A percentile compares a stretch with the other conserved stretches of the same genome.
phyloP scores from a whole-genome alignment of 2,329 filamentous ascomycete species.

The Didymellaceae sp. region DNA sequence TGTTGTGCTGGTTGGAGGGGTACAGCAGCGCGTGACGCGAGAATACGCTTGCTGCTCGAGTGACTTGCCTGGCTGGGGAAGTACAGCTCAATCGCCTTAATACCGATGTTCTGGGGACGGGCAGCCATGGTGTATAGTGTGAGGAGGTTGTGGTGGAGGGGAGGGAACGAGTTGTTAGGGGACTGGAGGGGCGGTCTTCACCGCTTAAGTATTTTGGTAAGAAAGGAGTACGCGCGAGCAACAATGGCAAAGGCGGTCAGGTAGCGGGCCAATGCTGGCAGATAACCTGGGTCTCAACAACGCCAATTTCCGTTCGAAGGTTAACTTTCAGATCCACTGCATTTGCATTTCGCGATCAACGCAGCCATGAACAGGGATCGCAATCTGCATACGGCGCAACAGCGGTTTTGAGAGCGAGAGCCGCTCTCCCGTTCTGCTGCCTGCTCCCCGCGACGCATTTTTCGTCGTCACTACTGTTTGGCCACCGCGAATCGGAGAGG shows the following conservation, averaged over 20 bases:
- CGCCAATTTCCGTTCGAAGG: slow-evolving; percentile 27
- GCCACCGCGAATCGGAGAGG: slow-evolving; percentile 24
- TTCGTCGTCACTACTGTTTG: slow-evolving; percentile 2
- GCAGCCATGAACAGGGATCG: slow-evolving; percentile 1
- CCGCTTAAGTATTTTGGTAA: slow-evolving; percentile 42
- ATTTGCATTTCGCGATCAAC: slow-evolving; percentile 12
- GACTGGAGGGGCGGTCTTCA: slow-evolving; percentile 34
- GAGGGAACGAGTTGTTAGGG: slow-evolving; percentile 25
- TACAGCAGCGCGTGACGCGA: slow-evolving; percentile 12
- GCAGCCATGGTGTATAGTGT: slow-evolving; percentile 49
- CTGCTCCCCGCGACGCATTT: neutral
- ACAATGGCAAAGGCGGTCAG: slow-evolving; percentile 47
- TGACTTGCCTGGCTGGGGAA: slow-evolving; percentile 59
- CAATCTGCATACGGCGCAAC: neutral
- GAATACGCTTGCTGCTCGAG: slow-evolving; percentile 5
- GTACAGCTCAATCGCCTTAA: slow-evolving; percentile 63
- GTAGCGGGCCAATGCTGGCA: slow-evolving; percentile 44
- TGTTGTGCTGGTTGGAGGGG: slow-evolving; percentile 20
- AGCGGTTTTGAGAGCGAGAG: slow-evolving; percentile 1
- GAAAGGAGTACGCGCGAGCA: slow-evolving; percentile 31
- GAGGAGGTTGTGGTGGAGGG: slow-evolving; percentile 20
- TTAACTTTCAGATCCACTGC: slow-evolving; percentile 15
- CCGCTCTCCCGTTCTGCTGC: neutral
- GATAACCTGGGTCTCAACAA: slow-evolving; percentile 35
- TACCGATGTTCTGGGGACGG: slow-evolving; percentile 59